Base-by-base conservation (phyloP, 1,139 yeast genomes). In the Pichia sp. region DNA sequence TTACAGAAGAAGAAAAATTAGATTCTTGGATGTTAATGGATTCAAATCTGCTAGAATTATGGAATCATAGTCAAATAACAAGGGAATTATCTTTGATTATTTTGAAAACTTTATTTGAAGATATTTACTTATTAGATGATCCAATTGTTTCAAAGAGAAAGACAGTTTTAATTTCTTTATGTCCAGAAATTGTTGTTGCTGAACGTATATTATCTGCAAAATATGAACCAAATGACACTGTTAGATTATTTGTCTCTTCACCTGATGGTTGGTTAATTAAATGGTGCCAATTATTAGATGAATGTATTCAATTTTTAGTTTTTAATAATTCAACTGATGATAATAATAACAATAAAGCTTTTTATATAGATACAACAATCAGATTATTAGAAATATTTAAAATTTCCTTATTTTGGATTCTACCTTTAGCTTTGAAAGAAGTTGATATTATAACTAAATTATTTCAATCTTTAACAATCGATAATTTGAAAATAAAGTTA, bases 1-100 rank as follows among this genome's bases (percentile, higher is more conserved):
- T 52, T 33, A 49, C 56, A 11, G 61, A 67, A 21, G 68, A 70
- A 38, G 79, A 77, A 39, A 63, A 72, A 26, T 51, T 64, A 3
- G 82, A 76, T 47, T 89, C 95, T n/a, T 93, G 98, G 98, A 70
- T 70, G 3, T 76, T 82, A 18, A 87, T 93, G 96, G 98, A 93
- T 56, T 64, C 71, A 13, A 80, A 81, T 50, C 68, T 91, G 35
- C 74, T 80, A 56, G 72, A 72, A 41, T 65, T 91, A 53, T 93
- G 97, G 97, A 71, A 74, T 42, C 65, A 66, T 43, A 76, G 74
- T 45, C 64, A 72, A 22, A 74, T 76, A 14, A 69, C 84, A 6
- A 72, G 95, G 48, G 95, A 88, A 56, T 66, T 93, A 38, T 72
- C 91, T 2, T 65, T 91, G 25, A 76, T 85, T 25, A 82, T 91